These are phyloP conservation scores for Rubia tinctorum DNA, from an alignment of 305 asterid genomes.

Conservation along the genomic window DNA sequence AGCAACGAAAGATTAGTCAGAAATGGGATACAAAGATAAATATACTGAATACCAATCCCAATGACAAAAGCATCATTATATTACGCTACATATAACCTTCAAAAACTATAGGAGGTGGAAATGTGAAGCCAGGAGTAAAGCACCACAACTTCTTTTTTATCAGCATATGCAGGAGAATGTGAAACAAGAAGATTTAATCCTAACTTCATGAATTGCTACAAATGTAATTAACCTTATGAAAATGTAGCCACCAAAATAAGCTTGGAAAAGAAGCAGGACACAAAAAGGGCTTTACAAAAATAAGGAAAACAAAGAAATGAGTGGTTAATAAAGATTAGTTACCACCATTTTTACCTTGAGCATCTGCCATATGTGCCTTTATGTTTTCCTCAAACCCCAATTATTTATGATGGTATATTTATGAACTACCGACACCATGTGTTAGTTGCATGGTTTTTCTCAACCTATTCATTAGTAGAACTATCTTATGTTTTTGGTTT, in stretches of 20 bases:
- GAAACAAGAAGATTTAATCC: conserved; percentile 11
- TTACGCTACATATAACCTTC: conserved; percentile 57
- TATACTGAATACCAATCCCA: conserved; percentile 42
- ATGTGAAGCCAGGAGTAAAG: conserved; percentile 61
- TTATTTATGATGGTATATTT: not conserved
- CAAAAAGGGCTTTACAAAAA: conserved; percentile 25
- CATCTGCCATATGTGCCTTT: conserved; percentile 55
- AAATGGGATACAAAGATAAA: conserved; percentile 49
- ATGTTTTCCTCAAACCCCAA: conserved; percentile 17
- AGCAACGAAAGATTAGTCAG: conserved; percentile 66
- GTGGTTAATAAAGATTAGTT: conserved; percentile 23
- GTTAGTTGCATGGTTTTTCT: conserved; percentile 75
- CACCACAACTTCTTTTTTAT: conserved; percentile 39
- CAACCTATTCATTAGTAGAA: conserved; percentile 35
- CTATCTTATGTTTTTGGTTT: conserved; percentile 46
- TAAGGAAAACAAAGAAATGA: conserved; percentile 21
- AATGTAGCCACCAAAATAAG: not conserved
- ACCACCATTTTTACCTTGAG: conserved; percentile 58
- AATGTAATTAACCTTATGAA: conserved; percentile 20
- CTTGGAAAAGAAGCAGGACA: conserved; percentile 32
- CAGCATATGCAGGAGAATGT: conserved; percentile 19
- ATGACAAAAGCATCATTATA: conserved; percentile 39
- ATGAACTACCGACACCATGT: conserved; percentile 44
- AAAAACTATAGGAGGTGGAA: conserved; percentile 40
- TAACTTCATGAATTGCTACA: conserved; percentile 10